A percentile compares a stretch with the other conserved stretches of the same genome.
Evolutionary conservation across 2,329 filamentous ascomycete genomes (phyloP).

Genomic region (Lojkania enalia): DNA sequence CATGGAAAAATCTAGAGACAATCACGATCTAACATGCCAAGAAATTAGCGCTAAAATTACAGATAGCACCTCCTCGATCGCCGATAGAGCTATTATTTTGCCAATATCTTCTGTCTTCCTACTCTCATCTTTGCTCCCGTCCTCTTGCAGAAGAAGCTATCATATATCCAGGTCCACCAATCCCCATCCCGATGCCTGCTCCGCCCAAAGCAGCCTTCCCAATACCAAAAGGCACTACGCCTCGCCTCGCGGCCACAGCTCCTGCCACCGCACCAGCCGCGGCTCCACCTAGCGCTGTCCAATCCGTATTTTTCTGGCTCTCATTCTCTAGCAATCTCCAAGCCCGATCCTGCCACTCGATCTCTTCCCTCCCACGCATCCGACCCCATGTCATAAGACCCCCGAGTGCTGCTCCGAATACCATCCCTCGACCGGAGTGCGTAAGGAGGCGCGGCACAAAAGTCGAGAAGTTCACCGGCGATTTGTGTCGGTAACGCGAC

Average conservation of each 20-base stretch:
- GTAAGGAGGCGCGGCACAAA: conserved; percentile 46
- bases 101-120: too few relatives aligned
- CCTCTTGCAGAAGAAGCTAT: conserved; percentile 15
- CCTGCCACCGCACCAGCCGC: conserved; percentile 40
- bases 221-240: conserved; percentile 27
- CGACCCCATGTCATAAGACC: conserved; percentile 50
- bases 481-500: conserved; percentile 21
- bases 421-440: conserved; percentile 51
- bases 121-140: background rate
- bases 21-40: too few relatives aligned
- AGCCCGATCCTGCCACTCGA: conserved; percentile 67
- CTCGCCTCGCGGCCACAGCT: conserved; percentile 34
- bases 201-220: conserved; percentile 51
- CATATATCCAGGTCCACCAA: conserved; percentile 47
- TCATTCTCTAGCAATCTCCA: conserved; percentile 64
- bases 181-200: conserved; percentile 54
- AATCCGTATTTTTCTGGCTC: conserved; percentile 59
- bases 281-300: conserved; percentile 56
- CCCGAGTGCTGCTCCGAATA: conserved; percentile 52
- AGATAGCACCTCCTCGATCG: too few relatives aligned
- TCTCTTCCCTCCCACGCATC: conserved; percentile 61
- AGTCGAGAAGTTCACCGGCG: conserved; percentile 29
- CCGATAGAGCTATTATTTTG: too few relatives aligned
- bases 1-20: too few relatives aligned
- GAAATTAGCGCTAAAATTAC: too few relatives aligned